Conservation (phyloP, 2,329 filamentous ascomycete species). For the Nemania serpens region DNA sequence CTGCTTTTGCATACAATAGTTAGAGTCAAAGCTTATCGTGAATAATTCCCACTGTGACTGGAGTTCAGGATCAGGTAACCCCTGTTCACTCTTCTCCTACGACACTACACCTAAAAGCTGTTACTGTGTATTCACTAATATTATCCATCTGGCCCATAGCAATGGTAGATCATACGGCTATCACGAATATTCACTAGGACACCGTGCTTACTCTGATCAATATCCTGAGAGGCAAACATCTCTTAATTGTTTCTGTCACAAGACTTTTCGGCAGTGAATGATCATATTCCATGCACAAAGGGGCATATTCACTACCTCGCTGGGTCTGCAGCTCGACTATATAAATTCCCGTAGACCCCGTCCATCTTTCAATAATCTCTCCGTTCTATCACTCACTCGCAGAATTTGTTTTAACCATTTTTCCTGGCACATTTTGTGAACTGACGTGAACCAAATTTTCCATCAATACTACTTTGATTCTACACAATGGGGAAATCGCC, state of each 20-base stretch:
- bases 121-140: no score
- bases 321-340: neutral
- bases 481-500: constrained; percentile 1
- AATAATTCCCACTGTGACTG: no score
- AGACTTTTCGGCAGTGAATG: neutral
- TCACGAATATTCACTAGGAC: neutral
- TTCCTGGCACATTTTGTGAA: neutral
- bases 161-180: neutral
- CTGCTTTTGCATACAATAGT: no score
- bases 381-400: no score
- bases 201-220: constrained; percentile 16
- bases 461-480: neutral
- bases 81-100: no score
- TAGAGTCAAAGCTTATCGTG: no score
- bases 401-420: no score
- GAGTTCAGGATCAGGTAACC: no score
- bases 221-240: constrained; percentile 40
- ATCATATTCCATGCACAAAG: neutral
- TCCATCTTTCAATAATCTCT: no score
- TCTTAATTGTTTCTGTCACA: neutral
- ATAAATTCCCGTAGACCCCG: no score
- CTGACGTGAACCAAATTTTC: neutral
- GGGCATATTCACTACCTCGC: neutral
- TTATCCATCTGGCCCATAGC: neutral
- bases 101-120: no score